These are phyloP conservation scores for Aurantiochytrium sp. DNA, from an alignment of 108 stramenopile genomes.

Conservation along the genomic window DNA sequence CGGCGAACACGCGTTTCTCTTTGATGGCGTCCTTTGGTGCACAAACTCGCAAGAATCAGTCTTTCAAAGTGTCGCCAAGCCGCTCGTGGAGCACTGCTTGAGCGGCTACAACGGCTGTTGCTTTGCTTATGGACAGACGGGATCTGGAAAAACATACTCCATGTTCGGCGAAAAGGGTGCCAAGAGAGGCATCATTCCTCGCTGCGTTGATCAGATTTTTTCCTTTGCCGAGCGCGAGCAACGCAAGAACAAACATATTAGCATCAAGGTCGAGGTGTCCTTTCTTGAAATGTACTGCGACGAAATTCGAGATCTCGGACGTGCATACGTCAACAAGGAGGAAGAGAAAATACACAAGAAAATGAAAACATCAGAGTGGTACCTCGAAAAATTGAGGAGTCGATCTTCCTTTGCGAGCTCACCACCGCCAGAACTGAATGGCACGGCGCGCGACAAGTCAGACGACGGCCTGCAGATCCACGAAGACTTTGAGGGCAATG, in stretches of 20 bases:
- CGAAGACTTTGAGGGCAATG: conserved; percentile 50
- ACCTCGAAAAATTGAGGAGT: background rate
- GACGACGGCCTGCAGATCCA: conserved; percentile 38
- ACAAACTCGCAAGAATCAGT: conserved; percentile 36
- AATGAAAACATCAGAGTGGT: background rate
- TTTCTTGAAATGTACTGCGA: conserved; percentile 61
- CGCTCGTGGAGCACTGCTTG: conserved; percentile 43
- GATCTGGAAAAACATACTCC: conserved; percentile 38
- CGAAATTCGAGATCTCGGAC: conserved; percentile 51
- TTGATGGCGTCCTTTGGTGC: conserved; percentile 49
- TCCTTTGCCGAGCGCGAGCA: conserved; percentile 18
- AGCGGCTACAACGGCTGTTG: conserved; percentile 53
- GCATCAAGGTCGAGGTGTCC: conserved; percentile 29
- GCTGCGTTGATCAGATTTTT: conserved; percentile 48
- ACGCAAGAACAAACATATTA: background rate
- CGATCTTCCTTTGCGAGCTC: background rate
- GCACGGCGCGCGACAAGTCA: background rate
- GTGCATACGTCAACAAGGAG: conserved; percentile 26
- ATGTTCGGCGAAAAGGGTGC: conserved; percentile 47
- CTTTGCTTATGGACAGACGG: conserved; percentile 59
- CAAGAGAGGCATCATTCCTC: conserved; percentile 45
- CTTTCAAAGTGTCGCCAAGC: conserved; percentile 26
- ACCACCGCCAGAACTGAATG: background rate
- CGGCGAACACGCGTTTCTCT: conserved; percentile 43
- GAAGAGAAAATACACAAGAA: background rate